A percentile compares a stretch with the other conserved stretches of the same genome.
Conservation (phyloP, 805 yeast species). For the Jamesozyma spencerorum region DNA sequence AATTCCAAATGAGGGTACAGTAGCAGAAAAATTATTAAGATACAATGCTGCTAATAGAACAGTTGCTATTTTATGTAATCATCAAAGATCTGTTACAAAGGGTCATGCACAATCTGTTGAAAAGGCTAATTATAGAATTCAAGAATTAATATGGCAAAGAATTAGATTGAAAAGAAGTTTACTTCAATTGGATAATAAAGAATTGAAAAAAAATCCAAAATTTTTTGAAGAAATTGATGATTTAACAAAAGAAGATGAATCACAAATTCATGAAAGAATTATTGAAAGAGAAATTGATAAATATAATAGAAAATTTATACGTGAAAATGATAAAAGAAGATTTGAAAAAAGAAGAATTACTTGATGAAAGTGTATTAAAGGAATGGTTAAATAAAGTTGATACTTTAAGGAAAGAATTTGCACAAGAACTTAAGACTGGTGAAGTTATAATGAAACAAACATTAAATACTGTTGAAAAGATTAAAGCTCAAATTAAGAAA, state of each 20-base stretch:
- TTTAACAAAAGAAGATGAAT: slow-evolving; percentile 55
- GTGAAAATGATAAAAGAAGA: slow-evolving; percentile 68
- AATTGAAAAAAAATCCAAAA: slow-evolving; percentile 41
- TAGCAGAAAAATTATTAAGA: slow-evolving; percentile 75
- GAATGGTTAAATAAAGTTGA: slow-evolving; percentile 49
- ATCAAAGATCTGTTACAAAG: slow-evolving; percentile 86
- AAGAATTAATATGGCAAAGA: slow-evolving; percentile 80
- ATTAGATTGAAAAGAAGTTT: slow-evolving; percentile 65
- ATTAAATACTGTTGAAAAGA: slow-evolving; percentile 50
- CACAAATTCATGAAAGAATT: slow-evolving; percentile 46
- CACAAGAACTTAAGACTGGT: slow-evolving; percentile 49
- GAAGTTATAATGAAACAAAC: slow-evolving; percentile 49
- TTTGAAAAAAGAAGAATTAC: slow-evolving; percentile 45
- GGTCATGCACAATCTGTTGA: slow-evolving; percentile 74
- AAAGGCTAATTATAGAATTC: slow-evolving; percentile 65
- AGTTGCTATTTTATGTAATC: slow-evolving; percentile 93
- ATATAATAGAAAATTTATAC: slow-evolving; percentile 50
- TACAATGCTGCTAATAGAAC: slow-evolving; percentile 93
- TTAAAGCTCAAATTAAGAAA: slow-evolving; percentile 60
- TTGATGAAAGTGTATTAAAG: slow-evolving; percentile 48
- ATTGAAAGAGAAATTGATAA: slow-evolving; percentile 60
- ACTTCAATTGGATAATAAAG: slow-evolving; percentile 48
- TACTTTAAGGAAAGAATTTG: slow-evolving; percentile 42
- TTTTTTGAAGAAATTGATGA: slow-evolving; percentile 64
- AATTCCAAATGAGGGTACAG: slow-evolving; percentile 78